Base-by-base conservation (phyloP, 352 stramenopile species). In the Globisporangium recalcitrans region DNA sequence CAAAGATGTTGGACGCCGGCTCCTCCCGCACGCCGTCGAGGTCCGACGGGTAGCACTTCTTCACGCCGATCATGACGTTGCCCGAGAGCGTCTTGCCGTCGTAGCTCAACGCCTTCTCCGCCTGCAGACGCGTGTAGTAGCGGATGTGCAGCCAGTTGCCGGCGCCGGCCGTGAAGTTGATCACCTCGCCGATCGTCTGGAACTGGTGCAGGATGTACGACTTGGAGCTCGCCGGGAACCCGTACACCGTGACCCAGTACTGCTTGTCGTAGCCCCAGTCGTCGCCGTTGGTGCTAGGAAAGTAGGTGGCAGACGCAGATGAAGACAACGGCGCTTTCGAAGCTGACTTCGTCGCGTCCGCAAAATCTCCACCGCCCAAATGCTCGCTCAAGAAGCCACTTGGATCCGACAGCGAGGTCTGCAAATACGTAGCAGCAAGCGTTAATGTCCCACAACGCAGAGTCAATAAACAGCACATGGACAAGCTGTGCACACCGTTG, bases 211-310 rank as follows among this genome's bases (percentile, higher is more conserved):
- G 65, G 36, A 94, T 75, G 54, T 80, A 84, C 60, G 79, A 73
- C 67, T 73, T 85, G 62, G 81, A 58, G 53, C 70, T 88, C 34
- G 78, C 60, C 13, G 82, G 65, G 68, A 92, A 94, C 48, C 85
- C 85, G 59, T 82, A 94, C 13, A 94, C 75, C 4, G 85, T 94
- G 55, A 94, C 67, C 85, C 85, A 92, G 70, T 90, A 94, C 67
- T 91, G 78, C 58, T 87, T 81, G 65, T 94, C 81, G 58, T 80
- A 73, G 2, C 85, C 82, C 85, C 85, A 94, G 31, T 85, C 77
- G 58, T 91, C 81, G 11, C 73, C 81, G 49, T 88, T 73, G 7
- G 86, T 58, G 47, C 75, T 82, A 24, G 77, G 71, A 27, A 81
- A 84, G 61, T 72, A 71, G 7, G 67, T 68, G 49, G 77, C 52